Evolutionary conservation across 1,284 basidiomycete species (phyloP).

Genomic region (Boletellus deceptivus): DNA sequence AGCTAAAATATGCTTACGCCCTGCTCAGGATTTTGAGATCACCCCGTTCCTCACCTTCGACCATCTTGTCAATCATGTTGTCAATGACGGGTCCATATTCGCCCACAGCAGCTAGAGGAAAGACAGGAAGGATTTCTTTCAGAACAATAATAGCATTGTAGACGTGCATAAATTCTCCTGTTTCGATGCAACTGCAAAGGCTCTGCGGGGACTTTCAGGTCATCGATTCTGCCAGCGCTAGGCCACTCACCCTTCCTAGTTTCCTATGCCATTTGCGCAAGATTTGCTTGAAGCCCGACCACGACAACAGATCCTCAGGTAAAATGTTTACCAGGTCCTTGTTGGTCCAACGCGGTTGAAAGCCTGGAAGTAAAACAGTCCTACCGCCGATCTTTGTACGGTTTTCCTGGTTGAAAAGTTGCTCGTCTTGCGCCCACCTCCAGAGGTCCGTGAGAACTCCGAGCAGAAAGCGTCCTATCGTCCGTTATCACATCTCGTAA

Average conservation of each 20-base stretch:
- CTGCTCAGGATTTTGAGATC: conserved; percentile 79
- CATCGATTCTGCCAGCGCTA: not conserved
- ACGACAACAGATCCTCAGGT: conserved; percentile 61
- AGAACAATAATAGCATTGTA: conserved; percentile 90
- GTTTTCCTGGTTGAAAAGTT: conserved; percentile 64
- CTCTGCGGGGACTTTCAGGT: conserved; percentile 39
- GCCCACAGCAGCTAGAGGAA: conserved; percentile 68
- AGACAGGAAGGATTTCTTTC: conserved; percentile 85
- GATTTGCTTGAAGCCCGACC: conserved; percentile 70
- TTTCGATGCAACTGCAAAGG: conserved; percentile 62
- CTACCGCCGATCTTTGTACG: conserved; percentile 65
- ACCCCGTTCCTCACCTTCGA: conserved; percentile 74
- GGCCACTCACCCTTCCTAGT: conserved; percentile 51
- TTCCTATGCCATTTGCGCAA: conserved; percentile 83
- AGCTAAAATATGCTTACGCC: conserved; percentile 50
- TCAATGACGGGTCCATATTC: conserved; percentile 60
- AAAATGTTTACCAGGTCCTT: conserved; percentile 41
- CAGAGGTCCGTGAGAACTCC: conserved; percentile 75
- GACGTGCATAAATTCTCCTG: conserved; percentile 91
- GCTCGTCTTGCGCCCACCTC: conserved; percentile 75
- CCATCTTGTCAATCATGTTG: conserved; percentile 62
- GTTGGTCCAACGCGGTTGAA: conserved; percentile 53
- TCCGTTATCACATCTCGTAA: not conserved
- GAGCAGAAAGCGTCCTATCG: conserved; percentile 76
- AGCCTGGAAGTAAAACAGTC: conserved; percentile 60